A percentile compares a stretch with the other conserved stretches of the same genome.
These are phyloP conservation scores for Trypanosomatidae sp. DNA, from an alignment of 208 protist genomes.

Conservation along the genomic window DNA sequence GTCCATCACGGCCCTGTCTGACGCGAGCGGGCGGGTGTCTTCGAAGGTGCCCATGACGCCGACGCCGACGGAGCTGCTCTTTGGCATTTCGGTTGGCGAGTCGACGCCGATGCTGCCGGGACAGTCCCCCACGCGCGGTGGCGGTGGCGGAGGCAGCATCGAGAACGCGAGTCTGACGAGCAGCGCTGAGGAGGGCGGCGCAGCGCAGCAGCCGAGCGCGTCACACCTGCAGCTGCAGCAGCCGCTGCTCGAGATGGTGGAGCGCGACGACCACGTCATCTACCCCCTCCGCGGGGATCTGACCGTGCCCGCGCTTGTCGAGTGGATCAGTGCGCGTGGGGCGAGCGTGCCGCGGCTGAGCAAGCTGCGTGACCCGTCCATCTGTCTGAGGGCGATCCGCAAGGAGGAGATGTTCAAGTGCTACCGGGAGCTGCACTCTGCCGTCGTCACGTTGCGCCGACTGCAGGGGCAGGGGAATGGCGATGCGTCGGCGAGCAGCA, in stretches of 20 bases:
- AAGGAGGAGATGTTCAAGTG: slow-evolving; percentile 58
- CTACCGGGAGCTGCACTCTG: slow-evolving; percentile 48
- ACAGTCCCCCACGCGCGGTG: too few relatives aligned
- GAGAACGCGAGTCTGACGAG: neutral
- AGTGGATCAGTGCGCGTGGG: slow-evolving; percentile 61
- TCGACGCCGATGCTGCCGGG: too few relatives aligned
- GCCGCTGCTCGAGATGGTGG: slow-evolving; percentile 8
- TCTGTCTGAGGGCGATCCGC: slow-evolving; percentile 43
- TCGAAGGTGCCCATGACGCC: neutral
- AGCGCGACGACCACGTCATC: slow-evolving; percentile 25
- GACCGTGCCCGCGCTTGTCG: slow-evolving; percentile 41
- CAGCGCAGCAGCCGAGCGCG: too few relatives aligned
- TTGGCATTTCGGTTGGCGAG: slow-evolving; percentile 18
- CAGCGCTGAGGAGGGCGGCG: slow-evolving; percentile 7
- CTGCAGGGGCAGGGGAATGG: slow-evolving; percentile 35
- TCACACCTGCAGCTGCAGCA: neutral
- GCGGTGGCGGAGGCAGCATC: neutral
- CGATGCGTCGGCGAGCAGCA: neutral
- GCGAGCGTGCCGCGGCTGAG: slow-evolving; percentile 24
- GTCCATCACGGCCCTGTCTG: too few relatives aligned
- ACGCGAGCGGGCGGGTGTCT: too few relatives aligned
- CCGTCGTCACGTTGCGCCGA: slow-evolving; percentile 59
- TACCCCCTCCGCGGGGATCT: slow-evolving; percentile 44
- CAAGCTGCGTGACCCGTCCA: slow-evolving; percentile 44
- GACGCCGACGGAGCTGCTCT: slow-evolving; percentile 26